Percentiles rank a stretch among this genome's conserved stretches.
phyloP scores from a whole-genome alignment of 768 basidiomycete genomes.

The Collybia mongolica region DNA sequence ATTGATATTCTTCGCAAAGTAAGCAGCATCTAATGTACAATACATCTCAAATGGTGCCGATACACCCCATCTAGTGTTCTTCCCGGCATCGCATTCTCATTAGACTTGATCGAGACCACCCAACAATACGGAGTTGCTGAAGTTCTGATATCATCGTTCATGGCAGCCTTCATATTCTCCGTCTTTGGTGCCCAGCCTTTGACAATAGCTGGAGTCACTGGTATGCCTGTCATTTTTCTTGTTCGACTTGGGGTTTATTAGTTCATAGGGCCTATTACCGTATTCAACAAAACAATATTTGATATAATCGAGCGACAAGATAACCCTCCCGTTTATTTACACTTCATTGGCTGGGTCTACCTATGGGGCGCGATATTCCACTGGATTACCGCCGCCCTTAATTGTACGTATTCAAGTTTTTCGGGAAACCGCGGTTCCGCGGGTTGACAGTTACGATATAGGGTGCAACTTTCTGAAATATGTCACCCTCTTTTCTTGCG shows the following conservation, averaged over 20 bases:
- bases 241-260: not conserved
- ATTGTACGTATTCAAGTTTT: slow-evolving; percentile 55
- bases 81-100: slow-evolving; percentile 88
- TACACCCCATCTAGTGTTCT: slow-evolving; percentile 62
- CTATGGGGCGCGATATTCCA: slow-evolving; percentile 87
- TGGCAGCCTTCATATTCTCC: slow-evolving; percentile 87
- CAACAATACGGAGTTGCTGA: slow-evolving; percentile 88
- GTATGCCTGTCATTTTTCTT: slow-evolving; percentile 29
- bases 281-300: slow-evolving; percentile 89
- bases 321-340: slow-evolving; percentile 72
- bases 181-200: slow-evolving; percentile 89
- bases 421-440: not conserved
- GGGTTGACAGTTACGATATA: slow-evolving; percentile 21
- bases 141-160: slow-evolving; percentile 79
- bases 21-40: no score
- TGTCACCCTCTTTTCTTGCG: slow-evolving; percentile 88
- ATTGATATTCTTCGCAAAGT: slow-evolving; percentile 88
- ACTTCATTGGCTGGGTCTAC: slow-evolving; percentile 92
- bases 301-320: slow-evolving; percentile 60
- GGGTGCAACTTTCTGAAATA: slow-evolving; percentile 85
- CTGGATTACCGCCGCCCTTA: slow-evolving; percentile 77
- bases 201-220: slow-evolving; percentile 90
- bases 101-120: slow-evolving; percentile 91
- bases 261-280: slow-evolving; percentile 82
- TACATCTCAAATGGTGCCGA: no score